Conservation (phyloP, 257 asterid species). For the Gardenia jasminoides region DNA sequence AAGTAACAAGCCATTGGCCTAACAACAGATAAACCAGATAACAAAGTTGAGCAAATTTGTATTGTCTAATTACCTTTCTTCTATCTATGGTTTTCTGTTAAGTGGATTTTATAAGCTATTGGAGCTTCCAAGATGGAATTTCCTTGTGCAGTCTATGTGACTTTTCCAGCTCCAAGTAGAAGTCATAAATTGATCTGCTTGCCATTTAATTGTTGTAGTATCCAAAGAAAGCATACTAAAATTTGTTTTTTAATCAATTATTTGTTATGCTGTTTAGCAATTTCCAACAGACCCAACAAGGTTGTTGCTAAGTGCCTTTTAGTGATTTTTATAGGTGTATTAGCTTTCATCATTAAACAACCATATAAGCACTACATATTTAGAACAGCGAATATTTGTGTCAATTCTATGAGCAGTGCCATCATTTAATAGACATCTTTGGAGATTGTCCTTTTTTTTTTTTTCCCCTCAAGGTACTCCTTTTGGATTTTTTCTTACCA, state of each 20-base stretch:
- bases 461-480: neutral
- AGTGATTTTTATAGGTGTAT: neutral
- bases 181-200: neutral
- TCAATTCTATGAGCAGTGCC: neutral
- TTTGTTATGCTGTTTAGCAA: neutral
- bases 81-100: neutral
- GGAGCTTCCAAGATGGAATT: neutral
- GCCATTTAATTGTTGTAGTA: neutral
- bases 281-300: neutral
- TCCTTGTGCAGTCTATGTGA: neutral
- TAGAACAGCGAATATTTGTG: neutral
- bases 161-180: neutral
- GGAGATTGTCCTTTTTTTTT: neutral
- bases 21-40: neutral
- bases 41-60: neutral
- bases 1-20: too few species aligned
- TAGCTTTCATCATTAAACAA: neutral
- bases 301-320: neutral
- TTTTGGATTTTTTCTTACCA: neutral
- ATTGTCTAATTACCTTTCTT: neutral
- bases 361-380: neutral
- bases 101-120: neutral
- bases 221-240: neutral
- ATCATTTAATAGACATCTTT: neutral
- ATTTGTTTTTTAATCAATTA: neutral